Base-by-base conservation (phyloP, 371 early-diverging fungal species). In the Mortierella sp. region DNA sequence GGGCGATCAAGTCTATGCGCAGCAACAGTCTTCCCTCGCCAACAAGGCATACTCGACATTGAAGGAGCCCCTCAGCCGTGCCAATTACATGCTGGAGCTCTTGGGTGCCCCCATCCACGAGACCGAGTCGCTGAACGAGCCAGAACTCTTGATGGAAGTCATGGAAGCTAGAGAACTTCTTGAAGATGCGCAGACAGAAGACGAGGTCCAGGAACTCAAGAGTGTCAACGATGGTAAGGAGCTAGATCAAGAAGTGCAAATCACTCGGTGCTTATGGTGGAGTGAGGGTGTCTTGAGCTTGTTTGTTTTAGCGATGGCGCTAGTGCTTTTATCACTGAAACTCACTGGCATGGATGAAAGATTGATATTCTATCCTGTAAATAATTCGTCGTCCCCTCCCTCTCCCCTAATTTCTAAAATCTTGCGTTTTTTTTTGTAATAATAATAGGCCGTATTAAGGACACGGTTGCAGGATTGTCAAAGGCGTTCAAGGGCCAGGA, bases 31-130 rank as follows among this genome's bases (percentile, higher is more conserved):
- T 0, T 91, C 96, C 9, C 91, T 95, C 79, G 90, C 96, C 70
- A 97, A 97, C 91, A 96, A 97, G 84, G 98, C 96, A 6, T 97
- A 96, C 78, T 89, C 95, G 31, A 94, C 95, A 16, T 88, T 97
- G 31, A 89, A 92, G 68, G 95, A 96, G 57, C 98, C 97, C 16
- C 90, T 97, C 21, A 83, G 90, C 7, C 90, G 98, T 26, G 97
- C 98, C 13, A 91, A 94, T 76, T 97, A 97, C 70, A 89, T 97
- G 80, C 91, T 97, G 28, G 88, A 91, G 34, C 88, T 95, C 70
- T 73, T 91, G 38, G 93, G 93, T 13, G 76, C 90, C 0, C 88
- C 91, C 47, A 89, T 97, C 19, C 90, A 88, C 31, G 97, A 97
- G 85, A 83, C 92, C 4, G 95, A 95, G 76, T 92, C 94, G 0